phyloP scores from a whole-genome alignment of 2,329 filamentous ascomycete species.

The Aspergillus sp. region DNA sequence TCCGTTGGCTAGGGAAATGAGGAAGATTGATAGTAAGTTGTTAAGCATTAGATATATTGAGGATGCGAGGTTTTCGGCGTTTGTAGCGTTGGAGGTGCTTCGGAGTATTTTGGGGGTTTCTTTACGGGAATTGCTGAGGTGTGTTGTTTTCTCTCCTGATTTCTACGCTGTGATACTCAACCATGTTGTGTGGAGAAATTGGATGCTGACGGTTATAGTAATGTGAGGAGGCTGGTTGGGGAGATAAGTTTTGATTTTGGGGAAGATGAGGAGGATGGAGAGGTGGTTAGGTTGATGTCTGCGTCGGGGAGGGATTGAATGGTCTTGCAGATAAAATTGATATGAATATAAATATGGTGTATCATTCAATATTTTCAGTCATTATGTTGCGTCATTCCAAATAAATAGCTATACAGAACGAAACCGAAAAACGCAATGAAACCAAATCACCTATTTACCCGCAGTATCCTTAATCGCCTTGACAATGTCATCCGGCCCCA shows the following conservation, averaged over 20 bases:
- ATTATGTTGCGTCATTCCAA: too few species aligned
- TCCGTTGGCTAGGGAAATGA: slow-evolving; percentile 51
- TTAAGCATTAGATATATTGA: slow-evolving; percentile 57
- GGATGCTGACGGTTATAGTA: slow-evolving; percentile 11
- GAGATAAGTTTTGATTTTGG: slow-evolving; percentile 26
- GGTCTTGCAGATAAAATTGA: too few species aligned
- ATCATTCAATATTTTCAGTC: too few species aligned
- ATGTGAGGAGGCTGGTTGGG: slow-evolving; percentile 25
- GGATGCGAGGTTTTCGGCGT: slow-evolving; percentile 65
- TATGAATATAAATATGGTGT: too few species aligned
- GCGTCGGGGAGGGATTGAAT: neutral
- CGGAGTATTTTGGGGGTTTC: slow-evolving; percentile 24
- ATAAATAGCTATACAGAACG: too few species aligned
- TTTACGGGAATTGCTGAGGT: slow-evolving; percentile 21
- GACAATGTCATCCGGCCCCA: slow-evolving; percentile 30
- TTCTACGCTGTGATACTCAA: too few species aligned
- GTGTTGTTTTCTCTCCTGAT: neutral
- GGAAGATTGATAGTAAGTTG: slow-evolving; percentile 51
- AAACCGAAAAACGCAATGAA: neutral
- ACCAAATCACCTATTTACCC: slow-evolving; percentile 6
- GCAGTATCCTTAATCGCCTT: slow-evolving; percentile 21
- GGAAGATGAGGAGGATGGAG: slow-evolving; percentile 2
- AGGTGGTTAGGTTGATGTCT: slow-evolving; percentile 9
- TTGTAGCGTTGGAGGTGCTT: slow-evolving; percentile 62
- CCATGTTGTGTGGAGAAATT: too few species aligned